Conservation (phyloP, 352 stramenopile genomes). For the Phytophthora pinifolia region DNA sequence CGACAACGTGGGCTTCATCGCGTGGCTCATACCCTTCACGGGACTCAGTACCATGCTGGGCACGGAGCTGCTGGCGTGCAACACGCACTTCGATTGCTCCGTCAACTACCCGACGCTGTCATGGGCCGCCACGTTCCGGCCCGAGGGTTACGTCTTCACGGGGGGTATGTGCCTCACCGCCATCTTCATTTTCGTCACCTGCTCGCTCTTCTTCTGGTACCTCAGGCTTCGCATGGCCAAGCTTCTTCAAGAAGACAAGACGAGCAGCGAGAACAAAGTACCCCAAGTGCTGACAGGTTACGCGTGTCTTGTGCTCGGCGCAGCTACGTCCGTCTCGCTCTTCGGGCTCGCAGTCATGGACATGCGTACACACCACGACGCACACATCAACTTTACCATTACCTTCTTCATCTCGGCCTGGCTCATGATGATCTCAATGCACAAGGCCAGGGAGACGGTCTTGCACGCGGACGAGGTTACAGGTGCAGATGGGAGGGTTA, state of each 20-base stretch:
- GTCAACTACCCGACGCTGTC: slow-evolving; percentile 82
- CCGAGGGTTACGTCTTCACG: slow-evolving; percentile 67
- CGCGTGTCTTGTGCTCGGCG: slow-evolving; percentile 33
- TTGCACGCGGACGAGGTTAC: slow-evolving; percentile 34
- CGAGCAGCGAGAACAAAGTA: slow-evolving; percentile 8
- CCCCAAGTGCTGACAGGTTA: slow-evolving; percentile 10
- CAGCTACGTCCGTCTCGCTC: slow-evolving; percentile 45
- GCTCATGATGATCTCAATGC: slow-evolving; percentile 60
- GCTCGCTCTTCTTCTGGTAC: slow-evolving; percentile 75
- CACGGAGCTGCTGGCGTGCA: slow-evolving; percentile 72
- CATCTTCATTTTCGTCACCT: slow-evolving; percentile 63
- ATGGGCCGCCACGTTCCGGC: slow-evolving; percentile 79
- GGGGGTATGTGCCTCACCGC: slow-evolving; percentile 79
- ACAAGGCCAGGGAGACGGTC: slow-evolving; percentile 47
- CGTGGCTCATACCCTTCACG: slow-evolving; percentile 67
- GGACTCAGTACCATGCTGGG: slow-evolving; percentile 74
- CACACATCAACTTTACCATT: slow-evolving; percentile 72
- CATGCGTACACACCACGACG: slow-evolving; percentile 74
- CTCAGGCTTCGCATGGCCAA: slow-evolving; percentile 39
- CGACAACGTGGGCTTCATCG: slow-evolving; percentile 68
- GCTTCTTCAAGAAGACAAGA: neutral
- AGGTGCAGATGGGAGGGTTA: slow-evolving; percentile 13
- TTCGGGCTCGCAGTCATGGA: slow-evolving; percentile 71
- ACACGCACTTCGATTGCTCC: slow-evolving; percentile 71
- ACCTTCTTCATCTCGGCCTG: slow-evolving; percentile 79